These are phyloP conservation scores for Colletotrichum camelliae DNA, from an alignment of 2,329 filamentous ascomycete genomes.

Conservation along the genomic window DNA sequence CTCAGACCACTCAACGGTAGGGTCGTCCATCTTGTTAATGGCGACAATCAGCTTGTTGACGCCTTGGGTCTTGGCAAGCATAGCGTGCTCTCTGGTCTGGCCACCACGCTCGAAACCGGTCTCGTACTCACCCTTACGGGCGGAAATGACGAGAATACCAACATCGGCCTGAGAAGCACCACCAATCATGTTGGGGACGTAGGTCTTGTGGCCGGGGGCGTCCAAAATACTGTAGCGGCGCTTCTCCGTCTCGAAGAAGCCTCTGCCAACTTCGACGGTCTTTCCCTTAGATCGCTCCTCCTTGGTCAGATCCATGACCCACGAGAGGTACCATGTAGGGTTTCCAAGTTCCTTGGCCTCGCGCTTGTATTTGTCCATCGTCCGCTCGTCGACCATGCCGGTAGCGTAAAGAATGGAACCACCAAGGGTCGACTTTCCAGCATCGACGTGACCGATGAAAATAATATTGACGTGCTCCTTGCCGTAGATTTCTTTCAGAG, in stretches of 20 bases:
- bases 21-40: slow-evolving; percentile 99
- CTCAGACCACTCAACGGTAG: slow-evolving; percentile 94
- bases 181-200: slow-evolving; percentile 98
- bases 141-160: slow-evolving; percentile 93
- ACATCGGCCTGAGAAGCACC: slow-evolving; percentile 93
- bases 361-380: slow-evolving; percentile 96
- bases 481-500: slow-evolving; percentile 93
- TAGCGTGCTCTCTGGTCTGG: slow-evolving; percentile 96
- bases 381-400: slow-evolving; percentile 99
- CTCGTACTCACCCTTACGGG: slow-evolving; percentile 98
- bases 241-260: slow-evolving; percentile 97
- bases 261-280: slow-evolving; percentile 95
- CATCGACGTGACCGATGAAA: slow-evolving; percentile 97
- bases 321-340: slow-evolving; percentile 98
- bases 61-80: slow-evolving; percentile 97
- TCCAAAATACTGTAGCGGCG: slow-evolving; percentile 96
- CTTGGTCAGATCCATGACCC: slow-evolving; percentile 96
- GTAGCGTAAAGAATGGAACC: slow-evolving; percentile 92
- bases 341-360: slow-evolving; percentile 96
- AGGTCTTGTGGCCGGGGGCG: slow-evolving; percentile 97
- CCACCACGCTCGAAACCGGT: slow-evolving; percentile 97
- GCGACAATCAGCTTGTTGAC: slow-evolving; percentile 95
- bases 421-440: slow-evolving; percentile 95
- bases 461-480: slow-evolving; percentile 95
- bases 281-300: slow-evolving; percentile 97